These are phyloP conservation scores for Cicer bijugum DNA, from an alignment of 306 rosid genomes.

Conservation along the genomic window DNA sequence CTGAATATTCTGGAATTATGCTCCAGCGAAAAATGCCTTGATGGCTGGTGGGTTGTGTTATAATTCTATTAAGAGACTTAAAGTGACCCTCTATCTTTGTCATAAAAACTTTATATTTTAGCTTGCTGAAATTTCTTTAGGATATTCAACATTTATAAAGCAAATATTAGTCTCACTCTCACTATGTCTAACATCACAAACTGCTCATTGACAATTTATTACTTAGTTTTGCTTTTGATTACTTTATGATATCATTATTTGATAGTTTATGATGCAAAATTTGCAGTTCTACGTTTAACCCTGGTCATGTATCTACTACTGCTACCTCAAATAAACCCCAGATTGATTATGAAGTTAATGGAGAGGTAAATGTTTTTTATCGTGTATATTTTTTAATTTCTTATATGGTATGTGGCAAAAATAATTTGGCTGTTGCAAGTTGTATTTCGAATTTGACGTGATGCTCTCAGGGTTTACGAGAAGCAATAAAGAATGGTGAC, in stretches of 20 bases:
- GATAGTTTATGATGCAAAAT: conserved; percentile 39
- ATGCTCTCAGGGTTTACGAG: conserved; percentile 79
- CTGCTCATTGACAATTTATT: conserved; percentile 31
- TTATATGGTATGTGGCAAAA: conserved; percentile 31
- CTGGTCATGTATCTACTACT: conserved; percentile 54
- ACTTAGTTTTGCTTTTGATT: conserved; percentile 35
- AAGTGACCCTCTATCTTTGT: conserved; percentile 21
- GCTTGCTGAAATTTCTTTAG: conserved; percentile 2
- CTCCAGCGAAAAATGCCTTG: conserved; percentile 16
- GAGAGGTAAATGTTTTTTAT: conserved; percentile 68
- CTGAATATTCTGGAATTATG: conserved; percentile 27
- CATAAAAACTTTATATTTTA: conserved; percentile 1
- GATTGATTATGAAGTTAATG: conserved; percentile 72
- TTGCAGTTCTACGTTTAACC: conserved; percentile 70
- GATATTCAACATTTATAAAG: background rate
- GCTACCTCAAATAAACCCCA: conserved; percentile 49
- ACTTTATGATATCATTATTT: conserved; percentile 31
- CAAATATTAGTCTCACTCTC: conserved; percentile 28
- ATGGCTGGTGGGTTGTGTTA: conserved; percentile 13
- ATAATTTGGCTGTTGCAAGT: conserved; percentile 35
- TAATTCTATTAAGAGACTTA: conserved; percentile 26
- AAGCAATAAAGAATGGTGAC: conserved; percentile 94
- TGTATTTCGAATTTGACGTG: conserved; percentile 41
- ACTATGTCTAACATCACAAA: conserved; percentile 7
- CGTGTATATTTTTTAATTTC: conserved; percentile 40